Evolutionary conservation across 2,329 filamentous ascomycete species (phyloP), one percentile per base, ranked within the genome.

Genomic region (Kalmusia sp.): DNA sequence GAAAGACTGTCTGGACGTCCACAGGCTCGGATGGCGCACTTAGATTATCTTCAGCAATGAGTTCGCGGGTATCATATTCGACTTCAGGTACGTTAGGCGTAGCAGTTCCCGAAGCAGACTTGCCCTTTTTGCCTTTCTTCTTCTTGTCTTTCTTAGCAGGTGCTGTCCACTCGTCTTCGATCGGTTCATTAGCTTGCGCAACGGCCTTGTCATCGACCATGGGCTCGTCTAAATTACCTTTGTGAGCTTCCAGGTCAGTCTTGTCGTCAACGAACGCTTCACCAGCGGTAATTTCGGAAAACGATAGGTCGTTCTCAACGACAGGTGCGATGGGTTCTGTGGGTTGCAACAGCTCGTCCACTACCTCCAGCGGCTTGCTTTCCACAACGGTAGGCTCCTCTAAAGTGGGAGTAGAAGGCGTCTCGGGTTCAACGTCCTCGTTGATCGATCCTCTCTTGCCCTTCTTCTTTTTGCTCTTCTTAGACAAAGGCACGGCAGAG

Each of bases 401-500:
- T 40, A 17, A 12, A 9, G 25, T n/a, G 9, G 22, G 41, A 9
- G 44, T 31, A 17, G 39, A 15, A 30, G 49, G 19, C 6, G 33
- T 25, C 31, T 51, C 48, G 19, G 38, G 45, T 9, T 51, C 35
- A 14, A 49, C 17, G 9, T 64, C 58, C 15, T 59, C 55, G 19
- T 17, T 21, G 8, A 55, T 34, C 7, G 57, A 58, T 12, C 40
- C 49, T 28, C 54, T 53, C 35, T 67, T 65, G 5, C 15, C 54
- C 39, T 63, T 65, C 52, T 63, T 76, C 52, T 82, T 81, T 59
- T 81, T 82, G 12, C 75, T 77, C 55, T 80, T 82, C 57, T 77
- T 76, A 46, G 76, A 62, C 4, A 51, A 17, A n/a, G 56, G 24
- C 8, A 48, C 35, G 3, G 54, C 17, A 4, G 21, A 33, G 5